Evolutionary conservation across 164 flowering plant species (phyloP).

Genomic region (Magnolia officinalis): DNA sequence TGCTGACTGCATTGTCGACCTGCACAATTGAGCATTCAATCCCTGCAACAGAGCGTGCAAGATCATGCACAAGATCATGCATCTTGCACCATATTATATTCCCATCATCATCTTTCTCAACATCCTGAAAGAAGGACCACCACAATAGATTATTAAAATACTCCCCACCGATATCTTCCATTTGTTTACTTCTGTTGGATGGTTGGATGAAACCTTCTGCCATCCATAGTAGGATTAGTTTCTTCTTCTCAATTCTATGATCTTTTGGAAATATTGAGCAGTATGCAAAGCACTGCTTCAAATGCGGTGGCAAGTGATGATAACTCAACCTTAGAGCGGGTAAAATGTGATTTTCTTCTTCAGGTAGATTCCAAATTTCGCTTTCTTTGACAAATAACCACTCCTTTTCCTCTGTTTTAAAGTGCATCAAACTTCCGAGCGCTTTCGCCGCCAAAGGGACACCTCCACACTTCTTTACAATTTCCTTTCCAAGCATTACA

Average conservation of each 20-base stretch:
- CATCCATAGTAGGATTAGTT: slow-evolving; percentile 17
- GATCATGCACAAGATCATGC: slow-evolving; percentile 9
- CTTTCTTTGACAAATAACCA: slow-evolving; percentile 5
- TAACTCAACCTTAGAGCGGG: background rate
- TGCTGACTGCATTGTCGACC: background rate
- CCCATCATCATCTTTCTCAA: background rate
- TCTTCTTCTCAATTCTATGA: background rate
- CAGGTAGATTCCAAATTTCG: slow-evolving; percentile 1
- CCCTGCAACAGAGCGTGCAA: background rate
- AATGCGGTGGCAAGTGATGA: slow-evolving; percentile 3
- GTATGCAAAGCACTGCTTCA: slow-evolving; percentile 18
- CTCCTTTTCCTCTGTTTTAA: slow-evolving; percentile 6
- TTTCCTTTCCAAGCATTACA: slow-evolving; percentile 5
- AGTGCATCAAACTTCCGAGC: slow-evolving; percentile 14
- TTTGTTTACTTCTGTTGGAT: background rate
- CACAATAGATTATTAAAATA: background rate
- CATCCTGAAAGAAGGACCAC: slow-evolving; percentile 4
- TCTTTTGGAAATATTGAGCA: slow-evolving; percentile 21
- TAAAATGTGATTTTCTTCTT: background rate
- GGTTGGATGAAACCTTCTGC: slow-evolving; percentile 8
- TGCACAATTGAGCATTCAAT: background rate
- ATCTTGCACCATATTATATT: background rate
- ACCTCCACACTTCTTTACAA: slow-evolving; percentile 18
- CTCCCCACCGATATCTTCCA: slow-evolving; percentile 3
- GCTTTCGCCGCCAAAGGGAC: slow-evolving; percentile 16